phyloP scores from a whole-genome alignment of 2,329 filamentous ascomycete genomes.

The Monilinia vaccinii-corymbosi region DNA sequence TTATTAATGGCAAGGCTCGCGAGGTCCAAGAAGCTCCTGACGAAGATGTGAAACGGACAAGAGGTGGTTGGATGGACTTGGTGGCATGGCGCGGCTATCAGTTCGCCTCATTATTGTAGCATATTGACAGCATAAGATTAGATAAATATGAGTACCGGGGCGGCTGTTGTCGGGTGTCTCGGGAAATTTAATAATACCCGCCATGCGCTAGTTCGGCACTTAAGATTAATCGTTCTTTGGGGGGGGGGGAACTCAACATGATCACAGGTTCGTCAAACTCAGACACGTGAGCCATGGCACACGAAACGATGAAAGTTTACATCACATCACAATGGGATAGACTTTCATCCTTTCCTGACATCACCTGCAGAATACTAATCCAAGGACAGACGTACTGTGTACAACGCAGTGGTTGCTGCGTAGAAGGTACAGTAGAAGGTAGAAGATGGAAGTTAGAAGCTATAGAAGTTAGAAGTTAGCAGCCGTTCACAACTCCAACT shows the following conservation, averaged over 20 bases:
- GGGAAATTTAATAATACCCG: neutral
- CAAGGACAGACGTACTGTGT: neutral
- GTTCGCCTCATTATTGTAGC: neutral
- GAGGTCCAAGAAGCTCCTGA: constrained; percentile 29
- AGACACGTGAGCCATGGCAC: neutral
- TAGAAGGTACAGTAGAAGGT: no score
- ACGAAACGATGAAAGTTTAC: neutral
- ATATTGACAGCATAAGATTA: neutral
- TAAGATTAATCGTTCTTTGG: neutral
- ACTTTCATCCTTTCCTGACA: neutral
- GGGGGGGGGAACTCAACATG: neutral
- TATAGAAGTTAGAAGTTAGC: neutral
- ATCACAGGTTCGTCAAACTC: neutral
- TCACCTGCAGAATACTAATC: neutral
- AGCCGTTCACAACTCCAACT: neutral
- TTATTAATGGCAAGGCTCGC: constrained; percentile 34
- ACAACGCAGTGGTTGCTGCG: neutral
- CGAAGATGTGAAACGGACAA: constrained; percentile 19
- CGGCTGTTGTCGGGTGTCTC: neutral
- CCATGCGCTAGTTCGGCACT: neutral
- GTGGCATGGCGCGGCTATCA: neutral
- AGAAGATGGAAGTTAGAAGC: no score
- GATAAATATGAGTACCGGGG: neutral
- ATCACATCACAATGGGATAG: neutral
- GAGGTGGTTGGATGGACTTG: neutral